Conservation (phyloP, 441 rosid species). For the Sinapis alba region DNA sequence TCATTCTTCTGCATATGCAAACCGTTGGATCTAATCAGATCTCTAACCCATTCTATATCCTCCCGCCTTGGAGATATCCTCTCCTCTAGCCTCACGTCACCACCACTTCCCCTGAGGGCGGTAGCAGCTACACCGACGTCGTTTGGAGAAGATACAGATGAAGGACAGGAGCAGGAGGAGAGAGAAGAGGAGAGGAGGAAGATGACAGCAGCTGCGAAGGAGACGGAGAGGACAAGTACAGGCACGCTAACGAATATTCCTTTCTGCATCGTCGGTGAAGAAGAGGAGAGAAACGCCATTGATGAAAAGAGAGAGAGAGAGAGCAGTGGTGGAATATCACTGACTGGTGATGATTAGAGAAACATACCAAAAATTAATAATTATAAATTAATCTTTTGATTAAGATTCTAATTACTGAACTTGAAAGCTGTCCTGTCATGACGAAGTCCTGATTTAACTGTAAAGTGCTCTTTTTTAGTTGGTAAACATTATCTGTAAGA, state of each 20-base stretch:
- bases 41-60: slow-evolving; percentile 80
- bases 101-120: too few species aligned
- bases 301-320: not conserved
- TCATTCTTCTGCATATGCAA: slow-evolving; percentile 89
- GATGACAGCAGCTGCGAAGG: slow-evolving; percentile 59
- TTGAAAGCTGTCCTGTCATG: not conserved
- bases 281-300: not conserved
- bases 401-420: not conserved
- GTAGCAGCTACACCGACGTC: too few species aligned
- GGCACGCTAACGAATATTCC: slow-evolving; percentile 73
- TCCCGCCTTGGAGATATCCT: slow-evolving; percentile 59
- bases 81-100: slow-evolving; percentile 13
- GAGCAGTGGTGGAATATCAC: too few species aligned
- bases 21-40: slow-evolving; percentile 84
- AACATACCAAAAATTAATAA: not conserved
- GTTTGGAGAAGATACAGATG: slow-evolving; percentile 25
- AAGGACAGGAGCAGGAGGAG: slow-evolving; percentile 66
- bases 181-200: slow-evolving; percentile 68
- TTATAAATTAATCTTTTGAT: not conserved
- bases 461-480: not conserved
- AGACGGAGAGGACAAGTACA: slow-evolving; percentile 59
- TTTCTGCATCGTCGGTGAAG: slow-evolving; percentile 54
- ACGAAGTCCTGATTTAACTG: not conserved
- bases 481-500: too few species aligned
- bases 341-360: not conserved